These are phyloP conservation scores for Aspergillus quadrilineatus DNA, from an alignment of 2,329 filamentous ascomycete species.

Conservation along the genomic window DNA sequence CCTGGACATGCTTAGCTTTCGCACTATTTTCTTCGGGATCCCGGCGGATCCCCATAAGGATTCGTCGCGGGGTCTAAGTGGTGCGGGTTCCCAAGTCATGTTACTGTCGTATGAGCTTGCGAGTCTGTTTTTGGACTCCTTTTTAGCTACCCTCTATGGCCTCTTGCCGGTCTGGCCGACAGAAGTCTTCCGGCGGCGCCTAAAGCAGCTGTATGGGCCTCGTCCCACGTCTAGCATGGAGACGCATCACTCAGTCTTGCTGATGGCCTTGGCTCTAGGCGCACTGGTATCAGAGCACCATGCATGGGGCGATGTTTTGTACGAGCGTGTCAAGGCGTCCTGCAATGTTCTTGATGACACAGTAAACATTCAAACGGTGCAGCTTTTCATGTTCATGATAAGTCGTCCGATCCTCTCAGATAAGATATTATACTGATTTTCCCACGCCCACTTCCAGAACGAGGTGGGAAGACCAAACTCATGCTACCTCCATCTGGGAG, in stretches of 20 bases:
- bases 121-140: slow-evolving; percentile 41
- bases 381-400: slow-evolving; percentile 49
- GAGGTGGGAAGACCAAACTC: slow-evolving; percentile 48
- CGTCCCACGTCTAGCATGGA: slow-evolving; percentile 34
- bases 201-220: slow-evolving; percentile 38
- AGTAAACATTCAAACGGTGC: slow-evolving; percentile 47
- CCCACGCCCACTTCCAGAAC: slow-evolving; percentile 45
- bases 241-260: slow-evolving; percentile 38
- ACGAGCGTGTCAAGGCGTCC: slow-evolving; percentile 45
- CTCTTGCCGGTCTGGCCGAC: slow-evolving; percentile 39
- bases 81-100: slow-evolving; percentile 30
- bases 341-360: slow-evolving; percentile 41
- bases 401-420: slow-evolving; percentile 23
- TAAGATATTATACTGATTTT: slow-evolving; percentile 9
- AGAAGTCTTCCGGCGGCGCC: slow-evolving; percentile 34
- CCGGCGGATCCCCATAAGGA: slow-evolving; percentile 36
- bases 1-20: slow-evolving; percentile 41
- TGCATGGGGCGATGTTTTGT: slow-evolving; percentile 43
- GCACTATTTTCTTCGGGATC: slow-evolving; percentile 43
- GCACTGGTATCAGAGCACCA: slow-evolving; percentile 42
- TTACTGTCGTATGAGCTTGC: slow-evolving; percentile 43
- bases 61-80: slow-evolving; percentile 21
- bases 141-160: slow-evolving; percentile 43
- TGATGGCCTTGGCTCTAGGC: slow-evolving; percentile 40
- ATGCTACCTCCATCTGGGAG: slow-evolving; percentile 43